These are phyloP conservation scores for Lasiodiplodia gonubiensis DNA, from an alignment of 2,329 filamentous ascomycete genomes.

Conservation along the genomic window DNA sequence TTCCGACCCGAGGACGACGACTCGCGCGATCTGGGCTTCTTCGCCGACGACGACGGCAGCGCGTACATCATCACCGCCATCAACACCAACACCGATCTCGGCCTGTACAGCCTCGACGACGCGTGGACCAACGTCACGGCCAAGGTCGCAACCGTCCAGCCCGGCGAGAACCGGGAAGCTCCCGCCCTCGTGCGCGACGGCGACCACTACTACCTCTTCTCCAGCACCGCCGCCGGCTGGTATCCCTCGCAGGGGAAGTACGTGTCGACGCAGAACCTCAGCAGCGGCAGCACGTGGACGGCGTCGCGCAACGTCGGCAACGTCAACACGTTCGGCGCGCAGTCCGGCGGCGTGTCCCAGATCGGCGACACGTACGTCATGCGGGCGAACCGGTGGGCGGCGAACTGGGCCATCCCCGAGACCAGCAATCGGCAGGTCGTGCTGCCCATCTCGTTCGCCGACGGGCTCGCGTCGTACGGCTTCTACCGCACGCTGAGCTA, in stretches of 20 bases:
- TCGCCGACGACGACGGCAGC: slow-evolving; percentile 30
- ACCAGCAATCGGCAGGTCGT: slow-evolving; percentile 31
- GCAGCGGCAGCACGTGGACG: slow-evolving; percentile 21
- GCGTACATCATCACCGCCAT: slow-evolving; percentile 32
- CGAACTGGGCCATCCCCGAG: slow-evolving; percentile 31
- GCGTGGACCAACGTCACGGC: slow-evolving; percentile 32
- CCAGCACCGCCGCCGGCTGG: slow-evolving; percentile 33
- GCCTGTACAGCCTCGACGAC: slow-evolving; percentile 34
- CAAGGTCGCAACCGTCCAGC: slow-evolving; percentile 30
- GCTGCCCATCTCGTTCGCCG: slow-evolving; percentile 30
- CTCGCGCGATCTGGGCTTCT: slow-evolving; percentile 34
- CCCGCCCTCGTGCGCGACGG: slow-evolving; percentile 32
- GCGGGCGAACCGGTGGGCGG: slow-evolving; percentile 31
- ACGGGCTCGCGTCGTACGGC: slow-evolving; percentile 31
- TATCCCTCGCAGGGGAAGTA: slow-evolving; percentile 31
- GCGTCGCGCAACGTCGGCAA: slow-evolving; percentile 31
- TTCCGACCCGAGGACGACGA: slow-evolving; percentile 32
- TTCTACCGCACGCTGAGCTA: slow-evolving; percentile 31
- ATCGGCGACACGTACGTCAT: slow-evolving; percentile 29
- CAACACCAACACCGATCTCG: slow-evolving; percentile 33
- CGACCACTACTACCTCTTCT: slow-evolving; percentile 33
- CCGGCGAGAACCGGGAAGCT: slow-evolving; percentile 31
- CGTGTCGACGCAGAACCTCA: background rate
- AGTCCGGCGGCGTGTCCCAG: slow-evolving; percentile 31
- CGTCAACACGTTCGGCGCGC: slow-evolving; percentile 31